Evolutionary conservation across 2,329 filamentous ascomycete species (phyloP), one percentile per base, ranked within the genome.

Genomic region (Allantophomopsis cytisporea): DNA sequence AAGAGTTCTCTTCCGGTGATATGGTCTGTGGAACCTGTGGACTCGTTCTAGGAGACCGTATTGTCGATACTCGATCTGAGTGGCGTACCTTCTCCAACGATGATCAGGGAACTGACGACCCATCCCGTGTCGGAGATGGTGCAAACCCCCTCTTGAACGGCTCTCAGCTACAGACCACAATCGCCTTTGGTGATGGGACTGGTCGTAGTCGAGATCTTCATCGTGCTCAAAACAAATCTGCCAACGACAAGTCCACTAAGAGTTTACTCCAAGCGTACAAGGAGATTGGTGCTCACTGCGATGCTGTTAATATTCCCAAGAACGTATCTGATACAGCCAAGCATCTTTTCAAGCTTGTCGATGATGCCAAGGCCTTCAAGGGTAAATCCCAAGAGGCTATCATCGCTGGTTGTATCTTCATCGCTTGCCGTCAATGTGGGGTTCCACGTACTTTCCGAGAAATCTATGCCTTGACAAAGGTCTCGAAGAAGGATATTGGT

Each of bases 21-120:
- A 84, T 93, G 58, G 86, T 98, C 40, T 98, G 91, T 58, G 83
- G 74, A 42, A 86, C 82, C 45, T 98, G 91, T 54, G 91, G 91
- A 31, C 70, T 95, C 28, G 91, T 98, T 5, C 73, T 98, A 21
- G 83, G 83, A 43, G 83, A 89, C 54, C 82, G 86, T 48, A 87
- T 91, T 57, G 88, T 98, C 55, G 93, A 98, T 57, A 93, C 85
- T 44, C 83, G 93, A 45, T 94, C 87, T 36, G 91, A 98, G 65
- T 98, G 91, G 91, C 85, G 91, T 57, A 98, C 91, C 1, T 98
- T 98, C 64, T 87, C 88, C 56, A 96, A 96, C 58, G 91, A 98
- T 55, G 93, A 98, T 58, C 86, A 94, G 60, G 86, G 85, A 54
- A 88, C 84, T 54, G 93, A 96, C 52, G 91, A 98, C 50, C 91